A percentile compares a stretch with the other conserved stretches of the same genome.
Conservation (phyloP, 495 filamentous ascomycete species). For the Aspergillus cristatus region DNA sequence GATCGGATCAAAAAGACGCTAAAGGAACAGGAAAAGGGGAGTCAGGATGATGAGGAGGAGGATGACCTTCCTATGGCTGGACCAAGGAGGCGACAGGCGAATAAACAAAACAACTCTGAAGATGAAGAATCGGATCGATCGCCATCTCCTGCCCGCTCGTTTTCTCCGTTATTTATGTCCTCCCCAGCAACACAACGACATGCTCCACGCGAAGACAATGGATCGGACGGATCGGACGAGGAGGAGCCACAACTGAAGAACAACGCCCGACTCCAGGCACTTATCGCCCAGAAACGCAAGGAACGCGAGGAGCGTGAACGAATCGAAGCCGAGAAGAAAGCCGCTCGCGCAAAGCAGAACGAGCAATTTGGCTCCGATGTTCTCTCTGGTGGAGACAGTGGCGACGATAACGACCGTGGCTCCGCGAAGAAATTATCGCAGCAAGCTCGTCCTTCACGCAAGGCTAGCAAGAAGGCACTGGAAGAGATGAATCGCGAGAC, state of each 20-base stretch:
- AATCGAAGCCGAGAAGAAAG: constrained; percentile 45
- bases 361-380: constrained; percentile 30
- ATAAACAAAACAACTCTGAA: constrained; percentile 2
- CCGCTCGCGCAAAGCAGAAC: constrained; percentile 19
- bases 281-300: constrained; percentile 61
- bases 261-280: constrained; percentile 53
- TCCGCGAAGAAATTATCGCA: constrained; percentile 53
- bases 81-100: constrained; percentile 20
- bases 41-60: constrained; percentile 12
- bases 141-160: constrained; percentile 16
- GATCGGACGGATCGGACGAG: constrained; percentile 10
- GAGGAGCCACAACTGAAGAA: constrained; percentile 39
- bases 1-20: constrained; percentile 25
- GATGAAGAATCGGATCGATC: constrained; percentile 10
- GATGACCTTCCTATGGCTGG: constrained; percentile 31
- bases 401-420: constrained; percentile 39
- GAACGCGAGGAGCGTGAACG: constrained; percentile 59
- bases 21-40: constrained; percentile 6
- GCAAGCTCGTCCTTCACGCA: constrained; percentile 60
- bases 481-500: constrained; percentile 93
- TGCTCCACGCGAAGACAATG: constrained; percentile 5
- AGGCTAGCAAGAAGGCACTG: constrained; percentile 91
- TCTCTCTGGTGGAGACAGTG: constrained; percentile 28
- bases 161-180: constrained; percentile 35
- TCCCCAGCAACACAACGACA: constrained; percentile 13